Evolutionary conservation across 202 grass and related monocot genomes (phyloP).

Genomic region (Digitaria exilis): DNA sequence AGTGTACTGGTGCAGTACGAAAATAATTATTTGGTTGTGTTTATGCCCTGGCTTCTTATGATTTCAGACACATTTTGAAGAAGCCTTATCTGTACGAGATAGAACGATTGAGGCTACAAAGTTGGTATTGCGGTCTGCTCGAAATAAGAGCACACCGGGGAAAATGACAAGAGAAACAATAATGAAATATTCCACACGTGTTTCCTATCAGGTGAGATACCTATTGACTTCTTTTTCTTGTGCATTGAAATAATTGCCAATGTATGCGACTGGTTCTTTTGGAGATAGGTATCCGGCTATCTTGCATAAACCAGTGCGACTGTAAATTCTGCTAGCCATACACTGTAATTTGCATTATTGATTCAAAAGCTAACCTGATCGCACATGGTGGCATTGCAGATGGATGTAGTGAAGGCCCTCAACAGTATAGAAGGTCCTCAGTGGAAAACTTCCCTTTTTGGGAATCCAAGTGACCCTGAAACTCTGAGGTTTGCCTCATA

Average conservation of each 20-base stretch:
- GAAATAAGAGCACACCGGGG: conserved; percentile 77
- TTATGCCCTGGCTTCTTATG: conserved; percentile 38
- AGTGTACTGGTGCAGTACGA: background rate
- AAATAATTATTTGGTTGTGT: conserved; percentile 21
- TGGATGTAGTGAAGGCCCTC: conserved; percentile 91
- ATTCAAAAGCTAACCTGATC: conserved; percentile 33
- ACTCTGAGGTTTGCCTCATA: conserved; percentile 72
- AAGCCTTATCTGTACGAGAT: conserved; percentile 79
- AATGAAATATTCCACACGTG: conserved; percentile 85
- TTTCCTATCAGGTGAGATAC: conserved; percentile 81
- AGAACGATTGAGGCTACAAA: conserved; percentile 71
- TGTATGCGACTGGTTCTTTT: conserved; percentile 3
- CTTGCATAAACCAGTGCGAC: background rate
- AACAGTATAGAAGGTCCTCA: conserved; percentile 90
- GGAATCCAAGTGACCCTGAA: conserved; percentile 91
- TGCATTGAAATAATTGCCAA: conserved; percentile 14
- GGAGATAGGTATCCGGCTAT: background rate
- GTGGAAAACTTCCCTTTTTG: conserved; percentile 94
- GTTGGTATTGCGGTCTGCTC: conserved; percentile 66
- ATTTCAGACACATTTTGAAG: conserved; percentile 90
- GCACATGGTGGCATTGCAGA: conserved; percentile 52
- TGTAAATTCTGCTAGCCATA: conserved; percentile 14
- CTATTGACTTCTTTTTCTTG: background rate
- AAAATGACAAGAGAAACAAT: conserved; percentile 87
- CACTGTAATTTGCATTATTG: conserved; percentile 29